phyloP scores from a whole-genome alignment of 1,139 yeast genomes.

The Hemisphaericaspora subhashii region DNA sequence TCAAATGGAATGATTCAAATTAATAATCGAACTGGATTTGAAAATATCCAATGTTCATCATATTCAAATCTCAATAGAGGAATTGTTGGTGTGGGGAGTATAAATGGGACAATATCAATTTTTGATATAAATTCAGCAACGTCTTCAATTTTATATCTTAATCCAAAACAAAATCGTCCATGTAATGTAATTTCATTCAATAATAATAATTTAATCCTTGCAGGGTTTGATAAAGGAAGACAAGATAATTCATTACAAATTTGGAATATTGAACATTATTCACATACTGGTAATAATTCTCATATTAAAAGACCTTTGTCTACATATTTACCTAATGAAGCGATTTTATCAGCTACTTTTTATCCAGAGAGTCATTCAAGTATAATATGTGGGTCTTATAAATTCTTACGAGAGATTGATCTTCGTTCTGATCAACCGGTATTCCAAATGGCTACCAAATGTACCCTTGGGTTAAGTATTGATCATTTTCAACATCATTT shows the following conservation, averaged over 20 bases:
- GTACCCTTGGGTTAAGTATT: constrained; percentile 65
- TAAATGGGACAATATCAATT: constrained; percentile 65
- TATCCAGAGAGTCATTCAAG: constrained; percentile 57
- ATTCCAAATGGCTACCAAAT: constrained; percentile 74
- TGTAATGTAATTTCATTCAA: constrained; percentile 77
- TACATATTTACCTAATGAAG: constrained; percentile 71
- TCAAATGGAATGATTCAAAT: constrained; percentile 46
- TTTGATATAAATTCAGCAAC: constrained; percentile 54
- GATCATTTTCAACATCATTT: constrained; percentile 65
- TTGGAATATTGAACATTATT: constrained; percentile 74
- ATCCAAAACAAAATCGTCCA: constrained; percentile 70
- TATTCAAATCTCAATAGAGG: constrained; percentile 61
- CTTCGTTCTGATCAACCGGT: constrained; percentile 66
- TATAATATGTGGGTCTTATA: constrained; percentile 74
- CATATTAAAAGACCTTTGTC: constrained; percentile 55
- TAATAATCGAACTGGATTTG: constrained; percentile 62
- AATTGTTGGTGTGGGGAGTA: constrained; percentile 69
- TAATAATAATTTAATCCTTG: constrained; percentile 63
- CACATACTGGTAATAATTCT: constrained; percentile 40
- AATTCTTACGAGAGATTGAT: constrained; percentile 77
- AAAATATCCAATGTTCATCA: constrained; percentile 68
- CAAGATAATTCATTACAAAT: constrained; percentile 77
- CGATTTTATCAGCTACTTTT: constrained; percentile 67
- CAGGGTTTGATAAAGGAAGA: constrained; percentile 78
- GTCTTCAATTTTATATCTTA: constrained; percentile 45